Evolutionary conservation across 2,329 filamentous ascomycete genomes (phyloP).

Genomic region (Ophiocordyceps sinensis): DNA sequence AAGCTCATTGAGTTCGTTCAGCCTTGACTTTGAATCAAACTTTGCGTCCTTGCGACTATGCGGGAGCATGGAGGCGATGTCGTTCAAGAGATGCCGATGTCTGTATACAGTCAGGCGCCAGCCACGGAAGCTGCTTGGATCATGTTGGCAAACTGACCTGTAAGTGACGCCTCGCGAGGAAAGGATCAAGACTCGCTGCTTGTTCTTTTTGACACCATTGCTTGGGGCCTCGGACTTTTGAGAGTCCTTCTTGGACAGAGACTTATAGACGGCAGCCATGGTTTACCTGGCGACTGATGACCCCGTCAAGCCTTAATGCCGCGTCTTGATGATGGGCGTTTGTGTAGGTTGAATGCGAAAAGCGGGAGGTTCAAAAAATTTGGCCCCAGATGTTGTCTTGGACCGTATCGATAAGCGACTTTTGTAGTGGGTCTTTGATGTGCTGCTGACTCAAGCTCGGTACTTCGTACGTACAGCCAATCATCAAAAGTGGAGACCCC

Average conservation of each 20-base stretch:
- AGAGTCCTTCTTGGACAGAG: constrained; percentile 45
- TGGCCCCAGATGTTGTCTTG: background rate
- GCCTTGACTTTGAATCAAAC: constrained; percentile 88
- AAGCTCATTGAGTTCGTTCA: constrained; percentile 65
- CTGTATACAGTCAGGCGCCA: constrained; percentile 28
- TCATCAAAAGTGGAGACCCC: no score
- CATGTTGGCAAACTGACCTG: constrained; percentile 36
- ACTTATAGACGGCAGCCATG: constrained; percentile 63
- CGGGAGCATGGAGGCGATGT: constrained; percentile 76
- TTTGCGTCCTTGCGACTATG: constrained; percentile 92
- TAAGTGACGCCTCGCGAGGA: constrained; percentile 88
- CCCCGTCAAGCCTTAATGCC: background rate
- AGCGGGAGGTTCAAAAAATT: background rate
- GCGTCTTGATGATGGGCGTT: background rate
- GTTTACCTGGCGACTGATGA: constrained; percentile 5
- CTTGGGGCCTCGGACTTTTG: constrained; percentile 33
- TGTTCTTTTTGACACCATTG: constrained; percentile 45
- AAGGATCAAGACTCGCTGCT: constrained; percentile 72
- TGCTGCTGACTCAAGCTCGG: no score
- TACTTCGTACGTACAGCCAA: no score
- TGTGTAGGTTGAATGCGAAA: background rate
- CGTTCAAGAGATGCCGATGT: constrained; percentile 85
- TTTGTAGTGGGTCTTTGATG: background rate
- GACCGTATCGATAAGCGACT: background rate
- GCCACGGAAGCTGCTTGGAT: no score